Base-by-base conservation (phyloP, 1,139 yeast genomes). In the Magnusiomyces ingens region DNA sequence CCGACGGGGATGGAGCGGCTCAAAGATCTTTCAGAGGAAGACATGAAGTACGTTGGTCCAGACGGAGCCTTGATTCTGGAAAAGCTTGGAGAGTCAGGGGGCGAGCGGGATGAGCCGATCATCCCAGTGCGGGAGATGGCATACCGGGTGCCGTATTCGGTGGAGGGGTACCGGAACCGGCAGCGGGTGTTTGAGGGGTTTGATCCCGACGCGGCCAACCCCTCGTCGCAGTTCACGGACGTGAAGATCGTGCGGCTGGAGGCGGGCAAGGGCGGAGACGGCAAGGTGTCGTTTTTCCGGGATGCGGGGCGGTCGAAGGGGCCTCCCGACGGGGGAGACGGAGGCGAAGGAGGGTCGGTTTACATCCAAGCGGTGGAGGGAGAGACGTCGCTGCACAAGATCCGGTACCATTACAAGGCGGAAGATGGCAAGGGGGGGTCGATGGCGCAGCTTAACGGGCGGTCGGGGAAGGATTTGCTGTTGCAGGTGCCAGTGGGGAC, bases 281-380 rank as follows among this genome's bases (percentile, higher is more conserved):
- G 99, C 5, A 77, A 81, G 49, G 85, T 89, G 0, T 85, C 97
- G 0, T 93, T 93, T 67, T 79, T 85, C 59, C 73, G 96, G 57
- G 98, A 89, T 62, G 88, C 96, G 1, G 87, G 90, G 51, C 73
- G 88, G 45, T 77, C 96, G 0, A 76, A 78, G 18, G 99, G 99
- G 0, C 98, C 99, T 0, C 95, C 99, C 0, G 96, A 91, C 68
- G 99, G 99, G 22, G 99, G 99, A 15, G 98, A 93, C 69, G 99
- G 99, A 22, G 99, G 99, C 4, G 74, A 76, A 57, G 99, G 99
- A 12, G 99, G 99, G 1, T 78, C 85, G 53, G 78, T 93, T 2
- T 91, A 84, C 65, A 78, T 93, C 3, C 87, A 83, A 65, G 96
- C 95, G 1, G 83, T 84, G 1, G 81, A 79, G 46, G 87, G 85